These are phyloP conservation scores for Sporormia fimetaria DNA, from an alignment of 495 filamentous ascomycete genomes.

Conservation along the genomic window DNA sequence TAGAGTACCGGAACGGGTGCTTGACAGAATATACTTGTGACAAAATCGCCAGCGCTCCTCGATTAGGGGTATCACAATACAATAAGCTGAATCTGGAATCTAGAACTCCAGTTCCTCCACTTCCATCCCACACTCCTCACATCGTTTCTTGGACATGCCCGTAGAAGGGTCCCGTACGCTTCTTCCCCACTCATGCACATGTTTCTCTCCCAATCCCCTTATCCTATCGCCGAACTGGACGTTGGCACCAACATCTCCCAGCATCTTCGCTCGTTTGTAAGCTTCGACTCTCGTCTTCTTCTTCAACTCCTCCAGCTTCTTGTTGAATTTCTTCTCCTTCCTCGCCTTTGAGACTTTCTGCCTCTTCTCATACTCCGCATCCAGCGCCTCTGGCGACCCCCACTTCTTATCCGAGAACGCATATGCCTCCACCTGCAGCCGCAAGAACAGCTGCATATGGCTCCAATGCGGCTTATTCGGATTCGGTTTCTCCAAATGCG, in stretches of 20 bases:
- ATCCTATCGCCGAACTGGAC: slow-evolving; percentile 64
- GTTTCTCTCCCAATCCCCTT: slow-evolving; percentile 45
- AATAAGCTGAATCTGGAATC: no score
- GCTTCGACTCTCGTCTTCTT: slow-evolving; percentile 87
- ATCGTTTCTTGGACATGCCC: slow-evolving; percentile 72
- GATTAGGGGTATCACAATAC: no score
- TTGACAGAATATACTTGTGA: no score
- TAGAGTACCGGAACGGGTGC: no score
- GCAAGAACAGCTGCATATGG: slow-evolving; percentile 94
- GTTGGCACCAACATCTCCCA: slow-evolving; percentile 39
- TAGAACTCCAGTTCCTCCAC: slow-evolving; percentile 90
- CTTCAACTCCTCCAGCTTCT: slow-evolving; percentile 78
- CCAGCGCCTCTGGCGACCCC: slow-evolving; percentile 73
- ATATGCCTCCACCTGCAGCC: slow-evolving; percentile 89
- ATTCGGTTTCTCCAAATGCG: slow-evolving; percentile 79
- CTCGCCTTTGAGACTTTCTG: slow-evolving; percentile 72
- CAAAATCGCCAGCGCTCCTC: no score
- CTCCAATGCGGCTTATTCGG: slow-evolving; percentile 94
- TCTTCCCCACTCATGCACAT: slow-evolving; percentile 89
- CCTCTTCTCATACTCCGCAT: slow-evolving; percentile 77
- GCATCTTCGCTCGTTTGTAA: slow-evolving; percentile 52
- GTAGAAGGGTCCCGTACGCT: slow-evolving; percentile 64
- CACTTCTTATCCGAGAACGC: slow-evolving; percentile 73
- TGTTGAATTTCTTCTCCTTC: slow-evolving; percentile 85
- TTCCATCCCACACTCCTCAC: slow-evolving; percentile 87